These are phyloP conservation scores for Malassezia obtusa DNA, from an alignment of 1,284 basidiomycete species.

Conservation along the genomic window DNA sequence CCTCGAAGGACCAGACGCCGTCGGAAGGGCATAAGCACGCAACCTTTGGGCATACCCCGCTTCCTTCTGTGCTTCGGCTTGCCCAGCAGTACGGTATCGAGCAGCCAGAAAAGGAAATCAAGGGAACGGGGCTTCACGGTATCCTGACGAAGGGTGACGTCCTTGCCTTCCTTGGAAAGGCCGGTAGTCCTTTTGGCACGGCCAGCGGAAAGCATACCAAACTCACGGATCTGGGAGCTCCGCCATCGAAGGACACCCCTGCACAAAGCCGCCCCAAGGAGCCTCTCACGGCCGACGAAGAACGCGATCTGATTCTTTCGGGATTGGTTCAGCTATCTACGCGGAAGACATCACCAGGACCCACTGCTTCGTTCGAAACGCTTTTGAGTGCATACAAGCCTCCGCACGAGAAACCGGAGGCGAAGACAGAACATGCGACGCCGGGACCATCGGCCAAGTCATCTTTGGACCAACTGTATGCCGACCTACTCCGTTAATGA, in stretches of 20 bases:
- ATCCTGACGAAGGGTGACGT: slow-evolving; percentile 51
- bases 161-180: slow-evolving; percentile 47
- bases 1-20: background rate
- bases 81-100: slow-evolving; percentile 38
- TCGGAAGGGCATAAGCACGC: background rate
- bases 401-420: background rate
- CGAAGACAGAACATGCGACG: background rate
- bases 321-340: slow-evolving; percentile 4
- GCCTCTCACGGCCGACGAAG: slow-evolving; percentile 1
- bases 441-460: background rate
- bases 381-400: background rate
- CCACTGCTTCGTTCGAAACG: background rate
- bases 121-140: slow-evolving; percentile 49
- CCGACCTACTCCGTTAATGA: background rate
- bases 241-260: background rate
- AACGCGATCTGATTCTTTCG: background rate
- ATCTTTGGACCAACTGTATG: background rate
- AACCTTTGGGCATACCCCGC: slow-evolving; percentile 21
- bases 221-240: slow-evolving; percentile 5
- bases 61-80: slow-evolving; percentile 48
- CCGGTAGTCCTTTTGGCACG: slow-evolving; percentile 31
- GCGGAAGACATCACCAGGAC: background rate
- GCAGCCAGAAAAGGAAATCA: slow-evolving; percentile 46
- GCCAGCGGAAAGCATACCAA: slow-evolving; percentile 8
- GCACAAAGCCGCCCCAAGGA: too few relatives aligned